Evolutionary conservation across 495 filamentous ascomycete genomes (phyloP).

Genomic region (Penicillium ochrochloron): DNA sequence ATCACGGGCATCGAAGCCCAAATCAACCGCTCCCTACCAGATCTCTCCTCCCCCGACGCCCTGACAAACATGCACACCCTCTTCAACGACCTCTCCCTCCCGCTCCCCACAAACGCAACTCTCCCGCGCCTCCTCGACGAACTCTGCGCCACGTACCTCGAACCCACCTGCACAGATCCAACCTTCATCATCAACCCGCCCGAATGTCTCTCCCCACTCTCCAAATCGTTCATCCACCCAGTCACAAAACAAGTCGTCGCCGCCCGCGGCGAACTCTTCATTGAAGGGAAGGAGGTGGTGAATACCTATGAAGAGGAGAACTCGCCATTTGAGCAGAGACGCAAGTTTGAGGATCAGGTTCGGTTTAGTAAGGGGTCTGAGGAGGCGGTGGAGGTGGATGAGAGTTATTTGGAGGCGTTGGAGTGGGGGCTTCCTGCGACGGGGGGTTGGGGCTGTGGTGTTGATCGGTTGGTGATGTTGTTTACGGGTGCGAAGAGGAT

Average conservation of each 20-base stretch:
- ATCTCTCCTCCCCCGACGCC: slow-evolving; percentile 62
- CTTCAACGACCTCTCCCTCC: slow-evolving; percentile 59
- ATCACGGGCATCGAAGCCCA: slow-evolving; percentile 73
- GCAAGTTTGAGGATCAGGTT: slow-evolving; percentile 75
- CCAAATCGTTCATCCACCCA: slow-evolving; percentile 76
- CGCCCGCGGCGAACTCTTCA: slow-evolving; percentile 87
- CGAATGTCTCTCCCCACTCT: slow-evolving; percentile 86
- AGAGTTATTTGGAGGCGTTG: slow-evolving; percentile 80
- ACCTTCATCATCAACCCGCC: slow-evolving; percentile 92
- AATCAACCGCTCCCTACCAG: slow-evolving; percentile 68
- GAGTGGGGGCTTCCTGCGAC: slow-evolving; percentile 91
- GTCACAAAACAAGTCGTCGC: slow-evolving; percentile 69
- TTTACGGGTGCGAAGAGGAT: slow-evolving; percentile 78
- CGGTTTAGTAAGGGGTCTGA: slow-evolving; percentile 44
- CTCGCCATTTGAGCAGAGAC: slow-evolving; percentile 81
- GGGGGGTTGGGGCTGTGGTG: slow-evolving; percentile 92
- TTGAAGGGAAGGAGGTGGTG: slow-evolving; percentile 76
- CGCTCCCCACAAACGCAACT: slow-evolving; percentile 57
- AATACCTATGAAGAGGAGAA: slow-evolving; percentile 99
- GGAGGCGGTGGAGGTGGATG: slow-evolving; percentile 64
- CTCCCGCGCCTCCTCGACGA: slow-evolving; percentile 85
- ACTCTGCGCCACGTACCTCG: slow-evolving; percentile 76
- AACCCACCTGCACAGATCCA: slow-evolving; percentile 69
- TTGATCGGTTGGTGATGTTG: slow-evolving; percentile 90
- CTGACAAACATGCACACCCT: slow-evolving; percentile 57